Evolutionary conservation across 108 stramenopile species (phyloP).

Genomic region (Fragilaria crotonensis): DNA sequence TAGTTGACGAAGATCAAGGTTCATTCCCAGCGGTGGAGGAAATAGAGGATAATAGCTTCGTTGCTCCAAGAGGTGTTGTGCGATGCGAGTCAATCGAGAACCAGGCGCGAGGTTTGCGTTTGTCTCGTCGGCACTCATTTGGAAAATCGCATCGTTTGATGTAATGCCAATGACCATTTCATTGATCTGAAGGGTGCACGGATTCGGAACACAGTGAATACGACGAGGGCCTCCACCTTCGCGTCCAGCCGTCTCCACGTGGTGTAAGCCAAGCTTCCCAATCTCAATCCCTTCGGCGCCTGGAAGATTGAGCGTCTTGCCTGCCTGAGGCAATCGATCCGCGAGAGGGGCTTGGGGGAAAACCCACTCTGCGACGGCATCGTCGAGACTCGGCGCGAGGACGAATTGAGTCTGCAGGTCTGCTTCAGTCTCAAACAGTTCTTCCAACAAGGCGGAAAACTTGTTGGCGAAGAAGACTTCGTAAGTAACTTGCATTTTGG

Average conservation of each 20-base stretch:
- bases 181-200: conserved; percentile 81
- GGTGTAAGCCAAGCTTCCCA: conserved; percentile 55
- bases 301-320: conserved; percentile 24
- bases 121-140: conserved; percentile 78
- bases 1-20: conserved; percentile 77
- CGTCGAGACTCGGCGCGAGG: conserved; percentile 89
- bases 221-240: conserved; percentile 24
- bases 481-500: conserved; percentile 47
- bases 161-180: conserved; percentile 83
- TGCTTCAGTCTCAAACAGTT: conserved; percentile 34
- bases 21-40: conserved; percentile 53
- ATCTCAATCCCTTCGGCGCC: conserved; percentile 32
- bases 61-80: conserved; percentile 86
- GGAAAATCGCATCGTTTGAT: conserved; percentile 82
- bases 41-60: conserved; percentile 93
- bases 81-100: conserved; percentile 75
- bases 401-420: conserved; percentile 82
- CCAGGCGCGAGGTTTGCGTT: conserved; percentile 62
- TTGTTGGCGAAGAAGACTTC: conserved; percentile 78
- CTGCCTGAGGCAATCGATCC: conserved; percentile 42
- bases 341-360: conserved; percentile 75
- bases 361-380: conserved; percentile 87
- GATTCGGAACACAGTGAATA: conserved; percentile 88
- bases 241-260: conserved; percentile 28
- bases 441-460: conserved; percentile 47